A percentile compares a stretch with the other conserved stretches of the same genome.
Conservation (phyloP, 805 yeast species). For the Scheffersomyces lignosus region DNA sequence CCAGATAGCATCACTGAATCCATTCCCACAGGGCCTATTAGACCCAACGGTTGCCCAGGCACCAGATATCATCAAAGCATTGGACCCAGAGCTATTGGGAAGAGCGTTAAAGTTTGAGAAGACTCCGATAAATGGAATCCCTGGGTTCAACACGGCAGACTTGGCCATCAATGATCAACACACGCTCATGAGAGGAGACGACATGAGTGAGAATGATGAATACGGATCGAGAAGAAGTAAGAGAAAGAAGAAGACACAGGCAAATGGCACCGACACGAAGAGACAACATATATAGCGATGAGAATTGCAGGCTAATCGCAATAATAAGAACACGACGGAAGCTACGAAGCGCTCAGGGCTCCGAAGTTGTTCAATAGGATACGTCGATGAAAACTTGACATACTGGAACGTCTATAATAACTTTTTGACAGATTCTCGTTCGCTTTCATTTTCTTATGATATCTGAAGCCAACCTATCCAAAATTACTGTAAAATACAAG, state of each 20-base stretch:
- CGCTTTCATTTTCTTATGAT: too few species aligned
- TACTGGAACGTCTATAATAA: too few species aligned
- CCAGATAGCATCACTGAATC: constrained; percentile 51
- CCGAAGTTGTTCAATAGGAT: too few species aligned
- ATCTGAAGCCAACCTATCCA: too few species aligned
- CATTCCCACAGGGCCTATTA: constrained; percentile 34
- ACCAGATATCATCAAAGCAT: constrained; percentile 48
- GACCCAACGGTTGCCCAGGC: constrained; percentile 37
- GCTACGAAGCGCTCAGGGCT: too few species aligned
- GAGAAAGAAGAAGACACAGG: constrained; percentile 42
- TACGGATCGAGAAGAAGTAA: constrained; percentile 28
- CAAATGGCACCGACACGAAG: constrained; percentile 33
- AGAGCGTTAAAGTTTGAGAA: constrained; percentile 60
- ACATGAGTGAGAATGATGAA: constrained; percentile 40
- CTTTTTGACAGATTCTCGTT: too few species aligned
- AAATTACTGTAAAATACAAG: too few species aligned
- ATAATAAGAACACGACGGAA: not conserved
- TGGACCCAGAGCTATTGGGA: constrained; percentile 50
- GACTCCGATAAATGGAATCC: constrained; percentile 67
- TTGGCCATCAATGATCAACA: constrained; percentile 60
- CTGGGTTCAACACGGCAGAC: constrained; percentile 70
- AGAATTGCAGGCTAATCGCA: too few species aligned
- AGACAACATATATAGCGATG: constrained; percentile 32
- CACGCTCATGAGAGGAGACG: constrained; percentile 41
- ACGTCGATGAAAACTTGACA: too few species aligned